These are phyloP conservation scores for Capsicum chinense DNA, from an alignment of 257 asterid species.

Conservation along the genomic window DNA sequence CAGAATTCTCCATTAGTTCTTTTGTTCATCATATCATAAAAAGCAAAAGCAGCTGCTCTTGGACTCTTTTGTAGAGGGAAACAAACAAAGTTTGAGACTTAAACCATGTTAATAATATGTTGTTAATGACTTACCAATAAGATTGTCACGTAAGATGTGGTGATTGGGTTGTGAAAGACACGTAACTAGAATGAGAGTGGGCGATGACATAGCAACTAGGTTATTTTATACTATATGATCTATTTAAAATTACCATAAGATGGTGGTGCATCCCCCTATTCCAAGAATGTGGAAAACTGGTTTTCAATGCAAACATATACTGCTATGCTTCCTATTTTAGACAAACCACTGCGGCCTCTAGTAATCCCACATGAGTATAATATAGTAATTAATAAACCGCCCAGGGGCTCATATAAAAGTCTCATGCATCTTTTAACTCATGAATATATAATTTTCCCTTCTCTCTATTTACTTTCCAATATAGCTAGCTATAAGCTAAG, in stretches of 20 bases:
- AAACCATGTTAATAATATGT: too few species aligned
- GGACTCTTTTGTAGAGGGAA: background rate
- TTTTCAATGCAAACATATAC: slow-evolving; percentile 12
- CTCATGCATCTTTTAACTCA: background rate
- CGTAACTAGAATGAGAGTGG: slow-evolving; percentile 35
- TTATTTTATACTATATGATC: background rate
- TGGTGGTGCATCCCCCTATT: slow-evolving; percentile 44
- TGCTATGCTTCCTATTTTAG: slow-evolving; percentile 27
- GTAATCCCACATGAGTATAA: slow-evolving; percentile 9
- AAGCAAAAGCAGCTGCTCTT: background rate
- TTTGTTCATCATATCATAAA: too few species aligned
- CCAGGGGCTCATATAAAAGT: background rate
- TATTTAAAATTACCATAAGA: slow-evolving; percentile 31
- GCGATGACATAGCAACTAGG: background rate
- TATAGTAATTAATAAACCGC: background rate
- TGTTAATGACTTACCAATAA: background rate
- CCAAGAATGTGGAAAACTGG: slow-evolving; percentile 4
- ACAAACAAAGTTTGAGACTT: too few species aligned
- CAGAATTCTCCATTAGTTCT: slow-evolving; percentile 12
- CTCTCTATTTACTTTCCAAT: background rate
- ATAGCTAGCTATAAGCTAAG: background rate
- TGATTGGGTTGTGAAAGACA: slow-evolving; percentile 46
- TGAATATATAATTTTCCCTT: background rate
- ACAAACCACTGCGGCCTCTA: slow-evolving; percentile 56
- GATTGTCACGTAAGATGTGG: background rate